Evolutionary conservation across 164 flowering plant species (phyloP), one percentile per base, ranked within the genome.

Genomic region (Dillenia turbinata): DNA sequence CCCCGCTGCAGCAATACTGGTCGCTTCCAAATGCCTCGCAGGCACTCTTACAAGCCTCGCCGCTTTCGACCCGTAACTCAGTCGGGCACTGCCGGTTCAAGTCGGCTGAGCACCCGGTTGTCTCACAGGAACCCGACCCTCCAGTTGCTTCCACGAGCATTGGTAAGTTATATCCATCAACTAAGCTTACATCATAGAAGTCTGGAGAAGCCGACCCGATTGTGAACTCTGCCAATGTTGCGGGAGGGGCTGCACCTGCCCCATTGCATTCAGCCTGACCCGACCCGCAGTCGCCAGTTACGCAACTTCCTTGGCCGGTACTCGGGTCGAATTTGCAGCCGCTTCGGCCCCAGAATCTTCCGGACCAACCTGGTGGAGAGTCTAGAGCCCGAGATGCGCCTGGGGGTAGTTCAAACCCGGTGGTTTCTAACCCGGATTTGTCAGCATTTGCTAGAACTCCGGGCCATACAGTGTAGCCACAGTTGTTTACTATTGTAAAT

Each of bases 151-250:
- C 84, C 1, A 89, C 82, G 0, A 79, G 47, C 87, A 86, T 71
- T 0, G 83, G 87, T 14, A 89, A n/a, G 47, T 89, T 89, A 77
- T 79, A 88, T 10, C 96, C 96, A 55, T 88, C 96, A 0, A 88
- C 96, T 0, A 88, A 69, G 67, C 96, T 88, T 11, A 89, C 87
- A 59, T 89, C 96, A 71, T 86, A 89, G 69, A 85, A 89, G 44
- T 89, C 96, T 63, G 60, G 79, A 43, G 61, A 52, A 10, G 71
- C 77, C 12, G 82, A 65, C 13, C 79, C 83, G 47, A 86, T 62
- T 1, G 86, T 81, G 83, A 88, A 85, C 62, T 88, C 89, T 0
- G 89, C 94, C 0, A 88, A 73, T 3, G 90, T 83, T 0, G 84
- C 83, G 0, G 90, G 94, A 0, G 89, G 88, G 49, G 57, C 51